These are phyloP conservation scores for Aspergillus sp. DNA, from an alignment of 2,329 filamentous ascomycete species.

Conservation along the genomic window DNA sequence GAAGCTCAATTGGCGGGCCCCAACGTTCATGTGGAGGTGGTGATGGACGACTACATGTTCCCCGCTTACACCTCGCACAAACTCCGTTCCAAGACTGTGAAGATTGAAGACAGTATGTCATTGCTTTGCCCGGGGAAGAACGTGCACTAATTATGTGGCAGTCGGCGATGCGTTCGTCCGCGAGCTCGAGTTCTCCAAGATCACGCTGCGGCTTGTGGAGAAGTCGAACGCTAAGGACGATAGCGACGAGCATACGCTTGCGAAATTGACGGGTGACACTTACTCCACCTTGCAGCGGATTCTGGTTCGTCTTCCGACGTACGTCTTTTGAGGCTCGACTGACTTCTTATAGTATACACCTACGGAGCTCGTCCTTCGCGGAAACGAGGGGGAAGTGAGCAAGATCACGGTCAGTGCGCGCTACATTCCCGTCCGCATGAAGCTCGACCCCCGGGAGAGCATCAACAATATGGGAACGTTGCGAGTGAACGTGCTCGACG, in stretches of 20 bases:
- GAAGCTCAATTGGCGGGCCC: constrained; percentile 79
- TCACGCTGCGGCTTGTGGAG: constrained; percentile 82
- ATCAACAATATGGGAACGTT: constrained; percentile 99
- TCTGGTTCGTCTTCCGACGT: constrained; percentile 52
- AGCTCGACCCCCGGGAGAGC: constrained; percentile 87
- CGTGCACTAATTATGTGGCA: constrained; percentile 26
- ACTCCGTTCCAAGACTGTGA: constrained; percentile 65
- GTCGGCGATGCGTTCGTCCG: constrained; percentile 92
- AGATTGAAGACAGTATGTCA: constrained; percentile 74
- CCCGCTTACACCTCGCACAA: constrained; percentile 81
- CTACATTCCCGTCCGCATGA: constrained; percentile 92
- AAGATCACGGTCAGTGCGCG: constrained; percentile 89
- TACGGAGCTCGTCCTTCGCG: constrained; percentile 74
- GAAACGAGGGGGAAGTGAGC: constrained; percentile 70
- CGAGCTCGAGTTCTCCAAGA: constrained; percentile 92
- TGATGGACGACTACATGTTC: constrained; percentile 94
- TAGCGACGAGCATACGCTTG: constrained; percentile 69
- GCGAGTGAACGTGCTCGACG: constrained; percentile 89
- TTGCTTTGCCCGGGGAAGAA: not conserved
- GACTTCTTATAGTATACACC: constrained; percentile 71
- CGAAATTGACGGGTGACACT: constrained; percentile 80
- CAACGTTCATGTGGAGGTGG: constrained; percentile 76
- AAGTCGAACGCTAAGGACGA: constrained; percentile 71
- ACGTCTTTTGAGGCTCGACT: constrained; percentile 3
- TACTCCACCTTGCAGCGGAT: constrained; percentile 84